Evolutionary conservation across 768 basidiomycete species (phyloP), one percentile per base, ranked within the genome.

Genomic region (Mrakia blollopis): DNA sequence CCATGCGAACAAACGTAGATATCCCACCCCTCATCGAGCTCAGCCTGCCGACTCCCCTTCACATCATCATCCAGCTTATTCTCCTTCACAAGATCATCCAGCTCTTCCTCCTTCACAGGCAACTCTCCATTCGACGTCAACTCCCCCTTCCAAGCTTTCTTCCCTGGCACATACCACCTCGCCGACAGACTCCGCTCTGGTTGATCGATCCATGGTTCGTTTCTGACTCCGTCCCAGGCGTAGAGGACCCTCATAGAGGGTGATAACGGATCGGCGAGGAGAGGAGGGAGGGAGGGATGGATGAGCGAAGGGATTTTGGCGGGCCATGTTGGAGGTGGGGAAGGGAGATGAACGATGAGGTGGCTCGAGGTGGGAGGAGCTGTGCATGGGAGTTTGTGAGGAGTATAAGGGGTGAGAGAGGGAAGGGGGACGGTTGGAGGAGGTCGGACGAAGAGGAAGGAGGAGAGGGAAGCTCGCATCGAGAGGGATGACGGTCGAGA

Each of bases 1-100:
- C 88, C 89, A 81, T 94, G 92, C 6, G 92, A 92, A 81, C 92
- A 94, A 0, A 94, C 88, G 32, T 77, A 73, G 11, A 77, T 41
- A 28, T 77, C 76, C 25, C 35, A 62, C 7, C 50, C 32, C 6
- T 76, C 75, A 16, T 61, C 23, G 3, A 25, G 5, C 21, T 11
- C n/a, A 25, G 28, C 41, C 65, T 62, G 14, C 32, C 68, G n/a
- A 3, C 23, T 47, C 23, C 23, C 68, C 30, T 32, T 41, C 50
- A 70, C 35, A 3, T 11, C 28, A 41, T n/a, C n/a, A n/a, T n/a
- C 39, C 11, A 6, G 39, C 5, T 41, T 41, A 9, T 32, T 37
- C 37, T 23, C 21, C 57, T 25, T 52, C 44, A 25, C 10, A 37
- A 65, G 10, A 32, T 28, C 13, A 6, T 52, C 62, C 23, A 28